phyloP scores from a whole-genome alignment of 148 eudicot species.

The Talinum fruticosum region DNA sequence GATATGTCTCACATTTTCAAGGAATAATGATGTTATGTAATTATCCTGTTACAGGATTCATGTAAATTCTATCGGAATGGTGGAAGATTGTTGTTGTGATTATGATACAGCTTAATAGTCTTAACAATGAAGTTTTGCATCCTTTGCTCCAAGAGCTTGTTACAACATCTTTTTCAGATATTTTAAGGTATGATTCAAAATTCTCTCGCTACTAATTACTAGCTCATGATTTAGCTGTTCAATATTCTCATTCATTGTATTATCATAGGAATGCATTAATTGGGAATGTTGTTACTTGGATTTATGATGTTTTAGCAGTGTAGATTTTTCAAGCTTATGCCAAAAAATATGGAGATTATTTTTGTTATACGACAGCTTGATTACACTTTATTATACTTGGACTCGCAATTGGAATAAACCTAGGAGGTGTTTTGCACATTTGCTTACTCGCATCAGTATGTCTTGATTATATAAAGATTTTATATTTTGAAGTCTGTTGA shows the following conservation, averaged over 20 bases:
- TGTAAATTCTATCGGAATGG: conserved; percentile 78
- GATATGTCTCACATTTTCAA: neutral
- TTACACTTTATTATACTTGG: neutral
- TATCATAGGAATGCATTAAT: too few species aligned
- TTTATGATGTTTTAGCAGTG: neutral
- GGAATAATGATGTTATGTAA: conserved; percentile 8
- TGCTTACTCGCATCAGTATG: too few species aligned
- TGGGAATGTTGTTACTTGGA: too few species aligned
- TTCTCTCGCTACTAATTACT: neutral
- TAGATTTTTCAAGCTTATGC: neutral
- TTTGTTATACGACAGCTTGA: neutral
- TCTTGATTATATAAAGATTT: too few species aligned
- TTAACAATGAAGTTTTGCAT: conserved; percentile 72
- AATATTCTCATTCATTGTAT: neutral
- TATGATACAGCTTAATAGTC: conserved; percentile 78
- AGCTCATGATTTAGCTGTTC: neutral
- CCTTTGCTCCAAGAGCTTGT: conserved; percentile 92
- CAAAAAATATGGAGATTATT: neutral
- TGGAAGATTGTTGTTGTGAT: conserved; percentile 95
- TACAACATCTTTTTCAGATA: conserved; percentile 91
- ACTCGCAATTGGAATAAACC: neutral
- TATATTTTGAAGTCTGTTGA: neutral
- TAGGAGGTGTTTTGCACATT: neutral
- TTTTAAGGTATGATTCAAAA: conserved; percentile 66
- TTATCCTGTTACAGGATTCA: conserved; percentile 47